Evolutionary conservation across 202 grass and related monocot genomes (phyloP).

Genomic region (Tripidium arundinaceum): DNA sequence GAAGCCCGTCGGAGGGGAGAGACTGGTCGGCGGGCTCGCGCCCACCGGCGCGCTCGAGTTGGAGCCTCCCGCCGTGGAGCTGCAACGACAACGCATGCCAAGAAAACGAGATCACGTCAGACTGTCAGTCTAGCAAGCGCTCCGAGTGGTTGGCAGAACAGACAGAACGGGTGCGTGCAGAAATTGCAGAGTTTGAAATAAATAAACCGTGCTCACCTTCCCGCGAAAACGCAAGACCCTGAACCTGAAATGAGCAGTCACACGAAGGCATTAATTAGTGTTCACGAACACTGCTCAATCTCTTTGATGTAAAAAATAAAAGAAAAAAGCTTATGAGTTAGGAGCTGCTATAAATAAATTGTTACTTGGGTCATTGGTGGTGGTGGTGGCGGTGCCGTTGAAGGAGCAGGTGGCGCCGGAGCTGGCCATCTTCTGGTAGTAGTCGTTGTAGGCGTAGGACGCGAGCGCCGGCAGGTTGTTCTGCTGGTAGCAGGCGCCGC

Average conservation of each 20-base stretch:
- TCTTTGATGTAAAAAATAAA: neutral
- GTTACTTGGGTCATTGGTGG: constrained; percentile 72
- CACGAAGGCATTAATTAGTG: neutral
- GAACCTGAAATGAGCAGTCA: constrained; percentile 42
- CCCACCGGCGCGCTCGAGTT: constrained; percentile 28
- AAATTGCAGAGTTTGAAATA: neutral
- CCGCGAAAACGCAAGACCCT: constrained; percentile 70
- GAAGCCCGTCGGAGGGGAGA: constrained; percentile 35
- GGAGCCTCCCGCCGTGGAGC: constrained; percentile 25
- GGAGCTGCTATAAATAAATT: neutral
- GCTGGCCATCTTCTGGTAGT: constrained; percentile 49
- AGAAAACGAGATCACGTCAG: neutral
- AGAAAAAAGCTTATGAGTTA: too few relatives aligned
- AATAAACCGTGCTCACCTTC: constrained; percentile 51
- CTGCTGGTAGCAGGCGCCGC: constrained; percentile 57
- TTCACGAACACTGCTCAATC: neutral
- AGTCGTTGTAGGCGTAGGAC: constrained; percentile 91
- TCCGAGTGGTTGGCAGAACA: too few relatives aligned
- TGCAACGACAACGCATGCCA: constrained; percentile 16
- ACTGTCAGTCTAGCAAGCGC: too few relatives aligned
- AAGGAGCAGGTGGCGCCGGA: constrained; percentile 75
- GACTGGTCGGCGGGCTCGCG: constrained; percentile 26
- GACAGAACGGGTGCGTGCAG: neutral
- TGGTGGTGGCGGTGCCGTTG: constrained; percentile 54
- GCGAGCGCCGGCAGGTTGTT: constrained; percentile 62